Percentiles rank a stretch among this genome's conserved stretches.
Conservation (phyloP, 2,329 filamentous ascomycete species). For the Cytospora leucostoma region DNA sequence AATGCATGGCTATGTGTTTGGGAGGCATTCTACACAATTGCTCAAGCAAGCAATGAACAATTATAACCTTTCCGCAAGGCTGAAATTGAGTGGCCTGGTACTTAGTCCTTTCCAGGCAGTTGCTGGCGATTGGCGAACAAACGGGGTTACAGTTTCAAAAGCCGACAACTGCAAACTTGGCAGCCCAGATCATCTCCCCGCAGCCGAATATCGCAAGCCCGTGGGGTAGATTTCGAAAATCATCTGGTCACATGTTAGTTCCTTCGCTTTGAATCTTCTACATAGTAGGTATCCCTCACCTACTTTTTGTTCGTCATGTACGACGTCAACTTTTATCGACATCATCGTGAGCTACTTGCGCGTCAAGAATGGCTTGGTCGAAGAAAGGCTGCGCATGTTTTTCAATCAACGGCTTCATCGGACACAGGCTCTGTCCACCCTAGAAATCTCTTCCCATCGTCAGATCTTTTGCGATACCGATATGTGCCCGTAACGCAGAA, state of each 20-base stretch:
- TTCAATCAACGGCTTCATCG: conserved; percentile 2
- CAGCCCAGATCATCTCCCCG: conserved; percentile 26
- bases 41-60: neutral
- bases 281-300: neutral
- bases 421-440: neutral
- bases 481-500: neutral
- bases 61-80: neutral
- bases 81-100: neutral
- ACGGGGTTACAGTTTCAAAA: conserved; percentile 18
- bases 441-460: conserved; percentile 17
- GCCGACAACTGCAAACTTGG: conserved; percentile 13
- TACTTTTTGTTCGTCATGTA: conserved; percentile 6
- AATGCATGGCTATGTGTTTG: too few species aligned
- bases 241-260: conserved; percentile 15
- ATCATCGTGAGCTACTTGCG: conserved; percentile 7
- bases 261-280: neutral
- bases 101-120: conserved; percentile 16
- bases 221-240: conserved; percentile 15
- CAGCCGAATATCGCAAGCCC: conserved; percentile 20
- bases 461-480: neutral
- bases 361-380: neutral
- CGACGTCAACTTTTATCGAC: conserved; percentile 9
- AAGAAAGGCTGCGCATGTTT: conserved; percentile 5
- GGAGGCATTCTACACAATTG: too few species aligned
- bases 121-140: neutral